phyloP scores from a whole-genome alignment of 495 filamentous ascomycete genomes.

The Aspergillus carlsbadensis region DNA sequence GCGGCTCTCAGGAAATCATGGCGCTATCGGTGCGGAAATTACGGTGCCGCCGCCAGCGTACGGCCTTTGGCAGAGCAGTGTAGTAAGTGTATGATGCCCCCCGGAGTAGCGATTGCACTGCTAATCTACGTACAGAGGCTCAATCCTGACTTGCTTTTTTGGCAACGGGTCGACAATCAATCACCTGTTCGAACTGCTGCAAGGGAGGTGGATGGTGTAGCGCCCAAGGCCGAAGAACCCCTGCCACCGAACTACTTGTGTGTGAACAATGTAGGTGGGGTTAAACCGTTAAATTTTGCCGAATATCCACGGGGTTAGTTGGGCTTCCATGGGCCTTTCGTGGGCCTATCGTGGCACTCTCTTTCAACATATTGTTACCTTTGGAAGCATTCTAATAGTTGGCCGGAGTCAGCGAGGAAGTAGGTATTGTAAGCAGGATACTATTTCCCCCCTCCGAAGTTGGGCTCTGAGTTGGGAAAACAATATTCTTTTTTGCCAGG shows the following conservation, averaged over 20 bases:
- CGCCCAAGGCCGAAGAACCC: constrained; percentile 24
- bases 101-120: neutral
- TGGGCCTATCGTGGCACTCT: neutral
- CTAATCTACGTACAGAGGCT: constrained; percentile 52
- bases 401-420: too few relatives aligned
- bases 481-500: neutral
- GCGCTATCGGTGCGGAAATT: constrained; percentile 38
- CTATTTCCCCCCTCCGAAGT: too few relatives aligned
- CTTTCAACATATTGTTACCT: neutral
- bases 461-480: too few relatives aligned
- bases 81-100: constrained; percentile 55
- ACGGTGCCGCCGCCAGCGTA: constrained; percentile 75
- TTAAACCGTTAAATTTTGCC: constrained; percentile 53
- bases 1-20: constrained; percentile 29
- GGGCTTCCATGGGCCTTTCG: neutral
- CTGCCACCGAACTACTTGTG: constrained; percentile 71
- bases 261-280: constrained; percentile 66
- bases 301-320: constrained; percentile 23
- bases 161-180: constrained; percentile 59
- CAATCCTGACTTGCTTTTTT: constrained; percentile 77
- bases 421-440: too few relatives aligned
- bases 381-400: too few relatives aligned
- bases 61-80: constrained; percentile 77
- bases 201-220: constrained; percentile 18
- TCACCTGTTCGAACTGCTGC: constrained; percentile 9